Evolutionary conservation across 2,329 filamentous ascomycete species (phyloP), one percentile per base, ranked within the genome.

Genomic region (Tolypocladium inflatum): DNA sequence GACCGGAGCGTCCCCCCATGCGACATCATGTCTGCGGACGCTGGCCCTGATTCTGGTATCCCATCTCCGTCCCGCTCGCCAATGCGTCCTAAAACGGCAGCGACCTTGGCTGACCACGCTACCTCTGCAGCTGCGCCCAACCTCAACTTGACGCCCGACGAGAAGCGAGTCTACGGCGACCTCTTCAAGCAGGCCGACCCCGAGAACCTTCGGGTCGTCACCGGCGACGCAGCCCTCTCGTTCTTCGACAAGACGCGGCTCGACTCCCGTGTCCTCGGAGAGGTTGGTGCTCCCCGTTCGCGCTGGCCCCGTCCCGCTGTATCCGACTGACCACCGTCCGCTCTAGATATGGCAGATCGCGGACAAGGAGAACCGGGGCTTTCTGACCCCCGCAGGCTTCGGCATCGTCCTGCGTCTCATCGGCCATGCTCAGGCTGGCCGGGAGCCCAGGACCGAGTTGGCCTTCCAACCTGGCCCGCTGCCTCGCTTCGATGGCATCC

Each of bases 221-320:
- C 94, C 21, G 94, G 94, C 73, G 94, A 99, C 74, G 83, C 95
- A 61, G 94, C 94, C 59, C 92, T 99, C 72, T 90, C 91, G 72
- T 97, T 99, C 79, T 99, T 99, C 71, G 92, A 97, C 75, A 94
- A 94, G 80, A 97, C 94, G 52, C 87, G 89, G 65, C 80, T 99
- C 54, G 86, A 93, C 61, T 90, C 92, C 57, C 86, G 90, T 61
- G 81, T 94, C 54, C 81, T 99, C 60, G 94, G 93, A 73, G 87
- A 96, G 84, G 90, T 93, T 76, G 65, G 84, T 78, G 19, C 6
- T 52, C 48, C 30, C 35, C 42, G 9, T 33, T 50, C 23, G 11
- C 17, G 9, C 30, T 52, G 30, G 48, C 19, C 38, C 13, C 26
- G 37, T 11, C n/a, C 48, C 51, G 42, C 42, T 13, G 38, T 42